Evolutionary conservation across 1,284 basidiomycete species (phyloP).

Genomic region (Papiliotrema fonsecae): DNA sequence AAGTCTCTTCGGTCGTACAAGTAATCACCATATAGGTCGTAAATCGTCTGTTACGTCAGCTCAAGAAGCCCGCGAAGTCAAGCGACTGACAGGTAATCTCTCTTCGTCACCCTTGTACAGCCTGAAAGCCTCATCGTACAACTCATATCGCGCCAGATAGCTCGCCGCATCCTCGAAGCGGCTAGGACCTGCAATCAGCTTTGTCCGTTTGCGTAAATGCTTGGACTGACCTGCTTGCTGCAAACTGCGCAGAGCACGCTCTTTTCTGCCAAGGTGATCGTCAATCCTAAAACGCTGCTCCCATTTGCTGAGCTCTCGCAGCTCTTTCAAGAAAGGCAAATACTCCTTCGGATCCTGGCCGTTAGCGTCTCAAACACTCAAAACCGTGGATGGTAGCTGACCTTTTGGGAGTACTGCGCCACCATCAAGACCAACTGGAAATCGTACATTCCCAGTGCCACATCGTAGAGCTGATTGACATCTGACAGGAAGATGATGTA

Average conservation of each 20-base stretch:
- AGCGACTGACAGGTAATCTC: constrained; percentile 57
- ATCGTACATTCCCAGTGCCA: constrained; percentile 98
- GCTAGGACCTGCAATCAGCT: constrained; percentile 17
- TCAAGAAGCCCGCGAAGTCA: neutral
- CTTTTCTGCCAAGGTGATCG: constrained; percentile 76
- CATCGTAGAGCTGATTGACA: constrained; percentile 85
- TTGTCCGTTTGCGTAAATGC: neutral
- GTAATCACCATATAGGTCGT: constrained; percentile 81
- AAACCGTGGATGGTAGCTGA: constrained; percentile 36
- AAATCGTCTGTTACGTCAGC: constrained; percentile 51
- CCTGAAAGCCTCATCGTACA: constrained; percentile 68
- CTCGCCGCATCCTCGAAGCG: constrained; percentile 69
- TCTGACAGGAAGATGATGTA: constrained; percentile 98
- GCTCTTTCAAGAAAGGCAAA: constrained; percentile 87
- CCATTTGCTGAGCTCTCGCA: constrained; percentile 71
- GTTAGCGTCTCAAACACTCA: constrained; percentile 1
- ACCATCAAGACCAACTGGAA: constrained; percentile 93
- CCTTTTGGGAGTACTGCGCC: constrained; percentile 95
- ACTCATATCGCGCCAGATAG: constrained; percentile 73
- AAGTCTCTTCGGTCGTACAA: constrained; percentile 80
- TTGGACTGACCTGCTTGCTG: constrained; percentile 59
- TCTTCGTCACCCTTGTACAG: constrained; percentile 64
- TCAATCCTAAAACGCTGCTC: constrained; percentile 91
- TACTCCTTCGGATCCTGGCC: constrained; percentile 92
- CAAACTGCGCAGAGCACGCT: constrained; percentile 72